Evolutionary conservation across 2,329 filamentous ascomycete genomes (phyloP), one percentile per base, ranked within the genome.

Genomic region (Alternaria postmessia): DNA sequence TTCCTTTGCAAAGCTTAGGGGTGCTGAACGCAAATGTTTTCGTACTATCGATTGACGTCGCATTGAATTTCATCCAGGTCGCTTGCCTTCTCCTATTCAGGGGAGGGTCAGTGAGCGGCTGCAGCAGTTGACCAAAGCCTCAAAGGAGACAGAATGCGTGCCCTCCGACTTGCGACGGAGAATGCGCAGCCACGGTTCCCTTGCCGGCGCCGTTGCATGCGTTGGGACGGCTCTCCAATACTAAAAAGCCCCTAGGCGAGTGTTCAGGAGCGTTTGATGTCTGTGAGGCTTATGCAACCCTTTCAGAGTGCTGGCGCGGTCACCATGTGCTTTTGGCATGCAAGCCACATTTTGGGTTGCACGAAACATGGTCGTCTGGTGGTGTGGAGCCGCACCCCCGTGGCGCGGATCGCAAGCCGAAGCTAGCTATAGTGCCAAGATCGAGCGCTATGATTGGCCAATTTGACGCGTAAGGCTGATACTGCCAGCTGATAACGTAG

Each of bases 271-370:
- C 49, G n/a, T 38, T 41, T 41, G 49, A 16, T 41, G 18, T 51
- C 36, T 26, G n/a, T 41, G 49, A 51, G 36, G 24, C 49, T 51
- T 51, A 41, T 41, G 49, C 49, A 38, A 34, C 36, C 34, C 22
- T 41, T 51, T 34, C 12, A 34, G 7, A 41, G 36, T 11, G 16
- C 34, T 24, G 49, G 36, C 14, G 22, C 48, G 7, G 49, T 22
- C 36, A 38, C 34, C 6, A 41, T 22, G 36, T 51, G 34, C 36
- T 39, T 51, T 41, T 51, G 36, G 34, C 36, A 26, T 11, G 11
- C 36, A 38, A 51, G 49, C 34, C 49, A 51, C 24, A 20, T 20
- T 8, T 28, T 22, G 24, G 24, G 28, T n/a, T 16, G 22, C 30
- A 18, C 32, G 34, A 39, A 26, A 30, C 49, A 28, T 26, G 22